Conservation (phyloP, 257 asterid species). For the Lavandula angustifolia region DNA sequence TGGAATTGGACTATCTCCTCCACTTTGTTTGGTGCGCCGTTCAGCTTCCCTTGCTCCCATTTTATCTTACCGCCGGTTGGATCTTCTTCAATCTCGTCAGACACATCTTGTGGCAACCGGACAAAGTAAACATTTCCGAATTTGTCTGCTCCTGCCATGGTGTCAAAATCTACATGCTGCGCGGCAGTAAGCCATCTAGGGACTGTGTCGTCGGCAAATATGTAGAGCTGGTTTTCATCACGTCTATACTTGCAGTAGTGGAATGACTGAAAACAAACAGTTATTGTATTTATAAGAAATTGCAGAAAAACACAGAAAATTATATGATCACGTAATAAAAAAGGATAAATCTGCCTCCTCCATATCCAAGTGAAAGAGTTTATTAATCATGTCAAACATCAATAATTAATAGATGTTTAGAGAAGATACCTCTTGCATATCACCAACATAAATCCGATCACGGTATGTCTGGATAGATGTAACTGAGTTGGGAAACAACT, state of each 20-base stretch:
- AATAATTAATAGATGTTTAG: conserved; percentile 24
- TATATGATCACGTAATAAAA: neutral
- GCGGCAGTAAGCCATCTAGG: conserved; percentile 97
- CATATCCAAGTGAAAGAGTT: too few relatives aligned
- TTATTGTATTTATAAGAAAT: conserved; percentile 10
- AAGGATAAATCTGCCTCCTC: neutral
- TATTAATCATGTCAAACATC: neutral
- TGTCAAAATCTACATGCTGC: conserved; percentile 88
- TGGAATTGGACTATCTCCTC: conserved; percentile 97
- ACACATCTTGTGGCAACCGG: conserved; percentile 90
- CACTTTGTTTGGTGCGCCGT: conserved; percentile 98
- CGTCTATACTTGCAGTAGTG: conserved; percentile 99
- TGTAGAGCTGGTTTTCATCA: conserved; percentile 94
- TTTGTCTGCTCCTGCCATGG: conserved; percentile 97
- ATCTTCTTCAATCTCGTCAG: conserved; percentile 99
- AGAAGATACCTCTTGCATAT: conserved; percentile 93
- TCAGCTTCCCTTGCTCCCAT: conserved; percentile 99
- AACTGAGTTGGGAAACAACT: conserved; percentile 84
- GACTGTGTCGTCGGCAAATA: conserved; percentile 97
- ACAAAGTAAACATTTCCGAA: conserved; percentile 92
- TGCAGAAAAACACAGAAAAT: conserved; percentile 7
- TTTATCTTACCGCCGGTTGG: conserved; percentile 99
- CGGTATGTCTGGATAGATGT: conserved; percentile 90
- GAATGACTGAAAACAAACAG: conserved; percentile 66
- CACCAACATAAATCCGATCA: conserved; percentile 97